Evolutionary conservation across 257 asterid species (phyloP).

Genomic region (Lithospermum erythrorhizon): DNA sequence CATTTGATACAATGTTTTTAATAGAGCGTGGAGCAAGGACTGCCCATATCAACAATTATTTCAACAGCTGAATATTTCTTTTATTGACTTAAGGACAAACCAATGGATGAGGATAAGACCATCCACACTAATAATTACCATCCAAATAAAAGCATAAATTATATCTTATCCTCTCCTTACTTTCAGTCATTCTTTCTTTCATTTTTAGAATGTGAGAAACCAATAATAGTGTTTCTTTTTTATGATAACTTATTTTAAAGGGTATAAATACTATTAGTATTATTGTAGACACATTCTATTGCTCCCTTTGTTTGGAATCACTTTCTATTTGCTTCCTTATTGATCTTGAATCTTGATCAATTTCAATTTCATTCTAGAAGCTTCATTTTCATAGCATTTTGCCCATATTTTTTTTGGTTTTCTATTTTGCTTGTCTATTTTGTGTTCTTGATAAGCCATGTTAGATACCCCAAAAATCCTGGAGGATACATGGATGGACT

Average conservation of each 20-base stretch:
- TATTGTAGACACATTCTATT: constrained; percentile 13
- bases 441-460: constrained; percentile 13
- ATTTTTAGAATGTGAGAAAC: constrained; percentile 16
- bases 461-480: constrained; percentile 23
- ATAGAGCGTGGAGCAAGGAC: too few relatives aligned
- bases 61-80: too few relatives aligned
- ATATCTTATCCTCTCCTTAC: constrained; percentile 21
- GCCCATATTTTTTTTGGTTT: background rate
- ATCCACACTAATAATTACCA: constrained; percentile 19
- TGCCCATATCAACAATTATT: too few relatives aligned
- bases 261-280: constrained; percentile 10
- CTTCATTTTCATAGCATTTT: background rate
- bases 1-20: too few relatives aligned
- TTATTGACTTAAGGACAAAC: constrained; percentile 13
- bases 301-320: background rate
- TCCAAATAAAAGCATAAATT: constrained; percentile 17
- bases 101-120: constrained; percentile 73
- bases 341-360: background rate
- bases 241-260: constrained; percentile 1
- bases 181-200: constrained; percentile 18
- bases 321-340: background rate
- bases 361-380: too few relatives aligned
- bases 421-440: background rate
- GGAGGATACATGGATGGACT: constrained; percentile 23
- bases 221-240: constrained; percentile 8